These are phyloP conservation scores for Fusarium denticulatum DNA, from an alignment of 2,329 filamentous ascomycete species.

Conservation along the genomic window DNA sequence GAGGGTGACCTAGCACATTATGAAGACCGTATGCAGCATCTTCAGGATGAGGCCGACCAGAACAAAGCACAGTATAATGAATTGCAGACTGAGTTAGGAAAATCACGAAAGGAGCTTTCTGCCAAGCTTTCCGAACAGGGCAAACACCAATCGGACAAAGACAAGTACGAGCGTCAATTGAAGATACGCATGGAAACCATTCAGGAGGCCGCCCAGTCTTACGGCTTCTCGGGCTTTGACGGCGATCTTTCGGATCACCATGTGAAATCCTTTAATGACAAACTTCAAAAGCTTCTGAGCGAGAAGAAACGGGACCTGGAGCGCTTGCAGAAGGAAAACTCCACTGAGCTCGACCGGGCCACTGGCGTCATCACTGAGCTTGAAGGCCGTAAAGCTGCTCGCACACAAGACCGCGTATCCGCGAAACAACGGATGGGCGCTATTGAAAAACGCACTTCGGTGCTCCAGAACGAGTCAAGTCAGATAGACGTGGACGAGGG, in stretches of 20 bases:
- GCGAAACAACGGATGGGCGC: constrained; percentile 76
- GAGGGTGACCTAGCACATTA: constrained; percentile 79
- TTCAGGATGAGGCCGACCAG: constrained; percentile 69
- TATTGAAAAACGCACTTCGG: constrained; percentile 76
- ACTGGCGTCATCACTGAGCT: constrained; percentile 77
- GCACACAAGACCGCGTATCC: constrained; percentile 78
- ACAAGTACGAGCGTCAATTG: constrained; percentile 84
- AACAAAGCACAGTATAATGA: constrained; percentile 73
- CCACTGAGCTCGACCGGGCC: constrained; percentile 78
- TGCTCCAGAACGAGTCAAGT: constrained; percentile 74
- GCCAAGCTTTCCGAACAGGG: constrained; percentile 73
- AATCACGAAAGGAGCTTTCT: constrained; percentile 59
- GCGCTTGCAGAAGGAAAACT: constrained; percentile 75
- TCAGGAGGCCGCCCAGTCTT: constrained; percentile 77
- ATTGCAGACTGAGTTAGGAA: constrained; percentile 62
- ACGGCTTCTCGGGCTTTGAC: constrained; percentile 87
- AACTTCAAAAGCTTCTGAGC: constrained; percentile 76
- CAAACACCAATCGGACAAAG: constrained; percentile 85
- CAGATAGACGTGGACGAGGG: constrained; percentile 88
- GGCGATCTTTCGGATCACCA: constrained; percentile 78
- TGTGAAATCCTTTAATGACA: constrained; percentile 80
- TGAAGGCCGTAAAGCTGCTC: constrained; percentile 76
- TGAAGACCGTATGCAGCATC: constrained; percentile 75
- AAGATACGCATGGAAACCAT: constrained; percentile 77
- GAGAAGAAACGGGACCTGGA: constrained; percentile 86